Evolutionary conservation across 2,329 filamentous ascomycete species (phyloP).

Genomic region (Calonectria pauciramosa): DNA sequence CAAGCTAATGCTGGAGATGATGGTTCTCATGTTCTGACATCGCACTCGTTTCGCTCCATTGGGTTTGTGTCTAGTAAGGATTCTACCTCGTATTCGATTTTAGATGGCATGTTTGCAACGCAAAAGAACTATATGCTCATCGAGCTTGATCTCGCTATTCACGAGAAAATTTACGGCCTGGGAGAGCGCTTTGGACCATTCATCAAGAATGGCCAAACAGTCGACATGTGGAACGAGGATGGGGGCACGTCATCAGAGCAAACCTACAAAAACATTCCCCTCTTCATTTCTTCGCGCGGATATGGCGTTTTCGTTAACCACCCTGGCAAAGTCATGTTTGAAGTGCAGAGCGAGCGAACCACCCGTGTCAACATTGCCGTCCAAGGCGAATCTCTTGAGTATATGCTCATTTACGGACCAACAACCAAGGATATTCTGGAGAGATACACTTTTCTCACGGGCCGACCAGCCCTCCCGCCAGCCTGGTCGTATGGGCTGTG

Average conservation of each 20-base stretch:
- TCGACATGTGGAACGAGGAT: slow-evolving; percentile 9
- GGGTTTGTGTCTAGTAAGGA: background rate
- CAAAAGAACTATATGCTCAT: background rate
- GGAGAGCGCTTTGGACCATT: background rate
- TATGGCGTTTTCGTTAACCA: background rate
- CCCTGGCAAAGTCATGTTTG: slow-evolving; percentile 1
- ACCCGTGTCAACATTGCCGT: background rate
- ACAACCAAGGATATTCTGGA: background rate
- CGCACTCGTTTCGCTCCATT: background rate
- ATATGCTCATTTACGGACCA: background rate
- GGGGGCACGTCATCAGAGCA: background rate
- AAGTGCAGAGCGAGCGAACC: background rate
- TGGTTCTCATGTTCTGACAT: background rate
- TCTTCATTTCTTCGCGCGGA: background rate
- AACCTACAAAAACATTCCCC: background rate
- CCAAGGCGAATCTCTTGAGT: background rate
- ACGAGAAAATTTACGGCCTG: background rate
- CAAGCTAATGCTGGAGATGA: background rate
- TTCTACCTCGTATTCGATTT: background rate
- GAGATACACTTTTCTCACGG: background rate
- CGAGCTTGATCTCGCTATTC: background rate
- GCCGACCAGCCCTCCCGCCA: background rate
- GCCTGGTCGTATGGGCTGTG: background rate
- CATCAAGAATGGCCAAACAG: background rate
- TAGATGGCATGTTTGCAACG: background rate